Percentiles rank a stretch among this genome's conserved stretches.
These are phyloP conservation scores for Calocybe indica DNA, from an alignment of 768 basidiomycete species.

Conservation along the genomic window DNA sequence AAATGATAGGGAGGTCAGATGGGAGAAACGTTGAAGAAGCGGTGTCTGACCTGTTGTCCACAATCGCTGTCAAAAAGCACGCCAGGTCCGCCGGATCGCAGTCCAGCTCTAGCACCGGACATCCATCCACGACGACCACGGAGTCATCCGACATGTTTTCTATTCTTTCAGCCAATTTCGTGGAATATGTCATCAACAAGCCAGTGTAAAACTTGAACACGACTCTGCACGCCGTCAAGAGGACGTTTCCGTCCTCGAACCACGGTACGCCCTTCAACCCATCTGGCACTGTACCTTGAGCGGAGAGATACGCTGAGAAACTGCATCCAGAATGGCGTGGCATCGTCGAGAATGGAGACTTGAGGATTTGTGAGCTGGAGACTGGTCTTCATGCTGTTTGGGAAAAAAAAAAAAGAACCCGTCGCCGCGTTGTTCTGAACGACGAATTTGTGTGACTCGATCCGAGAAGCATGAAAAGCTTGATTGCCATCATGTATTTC, in stretches of 20 bases:
- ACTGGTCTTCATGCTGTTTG: too few relatives aligned
- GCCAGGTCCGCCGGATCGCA: conserved; percentile 4
- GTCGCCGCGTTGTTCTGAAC: too few relatives aligned
- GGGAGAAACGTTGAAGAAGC: neutral
- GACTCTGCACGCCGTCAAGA: conserved; percentile 4
- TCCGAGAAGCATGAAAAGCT: too few relatives aligned
- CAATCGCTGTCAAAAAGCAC: conserved; percentile 8
- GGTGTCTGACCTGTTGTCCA: neutral
- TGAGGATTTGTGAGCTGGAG: too few relatives aligned
- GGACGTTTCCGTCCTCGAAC: conserved; percentile 11
- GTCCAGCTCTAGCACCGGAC: conserved; percentile 3
- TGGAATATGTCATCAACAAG: conserved; percentile 1
- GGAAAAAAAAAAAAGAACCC: too few relatives aligned
- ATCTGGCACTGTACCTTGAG: conserved; percentile 1
- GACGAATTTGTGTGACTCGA: too few relatives aligned
- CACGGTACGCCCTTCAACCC: conserved; percentile 7
- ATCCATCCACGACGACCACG: conserved; percentile 9
- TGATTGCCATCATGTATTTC: too few relatives aligned
- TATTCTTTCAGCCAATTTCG: conserved; percentile 2
- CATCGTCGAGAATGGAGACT: too few relatives aligned
- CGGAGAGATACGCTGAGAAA: too few relatives aligned
- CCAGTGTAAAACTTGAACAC: conserved; percentile 9
- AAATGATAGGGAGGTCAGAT: neutral
- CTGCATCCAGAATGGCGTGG: too few relatives aligned
- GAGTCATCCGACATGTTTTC: conserved; percentile 10